Base-by-base conservation (phyloP, 768 basidiomycete genomes). In the Bullera alba region DNA sequence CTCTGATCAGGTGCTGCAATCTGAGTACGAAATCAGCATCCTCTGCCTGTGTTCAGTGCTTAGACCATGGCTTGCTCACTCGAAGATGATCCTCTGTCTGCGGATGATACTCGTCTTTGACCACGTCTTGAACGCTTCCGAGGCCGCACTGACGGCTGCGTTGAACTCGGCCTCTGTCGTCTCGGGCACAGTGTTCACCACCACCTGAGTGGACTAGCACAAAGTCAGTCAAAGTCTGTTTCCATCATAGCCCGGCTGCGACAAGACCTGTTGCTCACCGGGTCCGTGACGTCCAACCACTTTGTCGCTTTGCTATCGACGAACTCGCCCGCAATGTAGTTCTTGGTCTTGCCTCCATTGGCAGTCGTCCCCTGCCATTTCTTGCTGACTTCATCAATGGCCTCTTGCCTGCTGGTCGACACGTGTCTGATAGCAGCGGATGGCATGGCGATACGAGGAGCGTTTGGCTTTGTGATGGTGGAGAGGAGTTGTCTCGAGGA, bases 261-360 rank as follows among this genome's bases (percentile, higher is more conserved):
- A 37, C 35, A 10, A 27, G 17, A 27, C 45, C 14, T n/a, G n/a
- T n/a, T 8, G 76, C 83, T 58, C 63, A 92, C 90, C 16, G 92
- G 93, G 75, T 97, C 93, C 45, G 82, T 75, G 3, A 95, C 81
- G 41, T 93, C 88, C 53, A 88, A 80, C 86, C 86, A 96, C 53
- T 84, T 77, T 1, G 77, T 73, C 17, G 85, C 73, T 63, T 80
- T 80, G 75, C 87, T 90, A 61, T 92, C 85, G 7, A 84, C 78
- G 63, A 91, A 97, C 74, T 90, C 79, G 7, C 92, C 93, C 12
- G 81, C 85, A 51, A 96, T 86, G 73, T 84, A 90, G 72, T 90
- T 91, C 79, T 86, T 91, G 50, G 91, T 91, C 54, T 78, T 83
- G 25, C 80, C 85, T n/a, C 92, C 92, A 12, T 81, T 79, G 21